Evolutionary conservation across 768 basidiomycete genomes (phyloP), one percentile per base, ranked within the genome.

Genomic region (Termitomyces heimii): DNA sequence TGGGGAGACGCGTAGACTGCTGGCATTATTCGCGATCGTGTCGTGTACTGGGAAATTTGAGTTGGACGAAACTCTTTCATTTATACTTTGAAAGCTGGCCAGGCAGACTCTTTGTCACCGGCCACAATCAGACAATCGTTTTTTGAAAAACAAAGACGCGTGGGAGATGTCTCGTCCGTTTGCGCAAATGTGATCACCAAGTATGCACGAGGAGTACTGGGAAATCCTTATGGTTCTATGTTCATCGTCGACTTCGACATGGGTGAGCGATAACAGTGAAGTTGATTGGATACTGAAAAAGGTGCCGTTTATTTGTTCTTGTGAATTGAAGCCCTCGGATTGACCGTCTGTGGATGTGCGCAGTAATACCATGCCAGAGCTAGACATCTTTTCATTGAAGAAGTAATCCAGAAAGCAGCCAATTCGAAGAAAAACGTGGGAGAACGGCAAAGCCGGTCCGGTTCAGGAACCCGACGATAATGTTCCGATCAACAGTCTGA

Each of bases 1-100:
- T 65, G 63, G 29, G 67, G 62, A 10, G 53, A 46, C 12, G 53
- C 34, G 37, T 62, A 55, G 45, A 52, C 32, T 14, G 53, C 32
- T 47, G 58, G 60, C 60, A 62, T 63, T 32, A 3, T 26, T 24
- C 26, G 34, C 12, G 35, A 32, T 47, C 22, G 24, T n/a, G n/a
- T 28, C 7, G 16, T 26, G 16, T 3, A 5, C 18, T n/a, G 16
- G 12, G 12, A 18, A 37, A 16, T 35, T 35, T 26, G 7, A 16
- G 49, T 50, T 39, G n/a, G 24, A 18, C 2, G 2, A 16, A 18
- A 24, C 24, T 40, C 2, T 26, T 6, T 28, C 9, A n/a, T 26
- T 51, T 20, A 28, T 13, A 26, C 1, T 5, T 34, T 4, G 20
- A 18, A 35, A 51, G 22, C 4, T 26, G 49, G 49, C 49, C 49